A percentile compares a stretch with the other conserved stretches of the same genome.
Conservation (phyloP, 257 asterid genomes). For the Solanum chilense region DNA sequence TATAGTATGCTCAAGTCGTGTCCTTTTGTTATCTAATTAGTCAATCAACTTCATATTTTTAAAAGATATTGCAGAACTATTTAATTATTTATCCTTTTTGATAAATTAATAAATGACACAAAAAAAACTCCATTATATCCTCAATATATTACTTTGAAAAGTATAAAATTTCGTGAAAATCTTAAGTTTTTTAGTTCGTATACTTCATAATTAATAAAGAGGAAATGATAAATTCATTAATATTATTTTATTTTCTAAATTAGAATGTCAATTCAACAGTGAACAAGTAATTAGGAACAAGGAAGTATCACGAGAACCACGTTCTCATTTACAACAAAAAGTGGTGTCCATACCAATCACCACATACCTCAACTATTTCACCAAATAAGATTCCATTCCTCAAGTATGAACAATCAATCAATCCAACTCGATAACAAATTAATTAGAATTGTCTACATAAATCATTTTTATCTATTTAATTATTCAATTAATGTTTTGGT, state of each 20-base stretch:
- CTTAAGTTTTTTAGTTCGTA: too few relatives aligned
- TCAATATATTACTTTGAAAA: too few relatives aligned
- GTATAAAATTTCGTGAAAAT: too few relatives aligned
- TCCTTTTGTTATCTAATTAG: background rate
- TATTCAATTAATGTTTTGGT: background rate
- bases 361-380: background rate
- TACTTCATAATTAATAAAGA: too few relatives aligned
- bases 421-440: background rate
- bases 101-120: too few relatives aligned
- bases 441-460: too few relatives aligned
- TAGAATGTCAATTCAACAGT: rapidly evolving
- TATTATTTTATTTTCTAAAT: too few relatives aligned
- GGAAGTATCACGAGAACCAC: background rate
- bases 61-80: background rate
- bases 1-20: background rate
- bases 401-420: background rate
- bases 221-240: too few relatives aligned
- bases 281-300: too few relatives aligned
- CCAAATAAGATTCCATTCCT: background rate
- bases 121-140: too few relatives aligned
- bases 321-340: background rate
- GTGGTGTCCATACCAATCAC: background rate
- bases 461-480: background rate
- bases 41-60: background rate
- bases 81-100: too few relatives aligned